These are phyloP conservation scores for Stagonosporopsis cucurbitacearum DNA, from an alignment of 2,329 filamentous ascomycete species.

Conservation along the genomic window DNA sequence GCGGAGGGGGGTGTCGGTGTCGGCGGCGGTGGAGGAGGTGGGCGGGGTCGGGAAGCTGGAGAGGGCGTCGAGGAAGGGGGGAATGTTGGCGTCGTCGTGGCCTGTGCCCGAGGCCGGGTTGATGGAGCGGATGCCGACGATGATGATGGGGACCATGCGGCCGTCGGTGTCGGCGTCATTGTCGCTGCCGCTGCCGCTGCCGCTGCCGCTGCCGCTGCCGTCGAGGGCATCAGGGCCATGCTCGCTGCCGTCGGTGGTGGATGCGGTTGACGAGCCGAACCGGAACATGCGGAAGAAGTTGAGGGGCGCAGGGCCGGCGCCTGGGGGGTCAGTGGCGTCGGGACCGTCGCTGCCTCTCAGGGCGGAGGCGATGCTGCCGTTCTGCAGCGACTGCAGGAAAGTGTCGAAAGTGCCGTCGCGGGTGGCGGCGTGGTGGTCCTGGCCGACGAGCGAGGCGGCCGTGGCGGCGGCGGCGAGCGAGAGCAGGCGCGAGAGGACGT, in stretches of 20 bases:
- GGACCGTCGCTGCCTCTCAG: constrained; percentile 53
- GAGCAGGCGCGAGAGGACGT: constrained; percentile 65
- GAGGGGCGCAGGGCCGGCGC: constrained; percentile 59
- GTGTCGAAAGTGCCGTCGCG: constrained; percentile 68
- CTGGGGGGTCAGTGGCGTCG: too few relatives aligned
- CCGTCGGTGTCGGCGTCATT: constrained; percentile 55
- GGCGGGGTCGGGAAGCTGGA: constrained; percentile 56
- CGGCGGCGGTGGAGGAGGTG: constrained; percentile 54
- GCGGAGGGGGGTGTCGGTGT: constrained; percentile 59
- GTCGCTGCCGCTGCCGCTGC: constrained; percentile 33
- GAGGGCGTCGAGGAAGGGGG: constrained; percentile 59
- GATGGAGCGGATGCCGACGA: constrained; percentile 72
- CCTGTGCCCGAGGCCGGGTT: constrained; percentile 58
- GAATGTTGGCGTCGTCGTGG: constrained; percentile 52
- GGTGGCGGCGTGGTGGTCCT: constrained; percentile 61
- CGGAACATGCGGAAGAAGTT: constrained; percentile 74
- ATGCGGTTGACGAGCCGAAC: constrained; percentile 58
- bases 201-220: constrained; percentile 34
- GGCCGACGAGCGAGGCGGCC: constrained; percentile 69
- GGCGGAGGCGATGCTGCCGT: constrained; percentile 64
- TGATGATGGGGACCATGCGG: constrained; percentile 71
- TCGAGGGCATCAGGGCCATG: constrained; percentile 26
- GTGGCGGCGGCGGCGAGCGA: constrained; percentile 69
- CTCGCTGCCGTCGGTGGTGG: constrained; percentile 40
- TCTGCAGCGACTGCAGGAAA: constrained; percentile 68